These are phyloP conservation scores for Exidia glandulosa DNA, from an alignment of 768 basidiomycete species.

Conservation along the genomic window DNA sequence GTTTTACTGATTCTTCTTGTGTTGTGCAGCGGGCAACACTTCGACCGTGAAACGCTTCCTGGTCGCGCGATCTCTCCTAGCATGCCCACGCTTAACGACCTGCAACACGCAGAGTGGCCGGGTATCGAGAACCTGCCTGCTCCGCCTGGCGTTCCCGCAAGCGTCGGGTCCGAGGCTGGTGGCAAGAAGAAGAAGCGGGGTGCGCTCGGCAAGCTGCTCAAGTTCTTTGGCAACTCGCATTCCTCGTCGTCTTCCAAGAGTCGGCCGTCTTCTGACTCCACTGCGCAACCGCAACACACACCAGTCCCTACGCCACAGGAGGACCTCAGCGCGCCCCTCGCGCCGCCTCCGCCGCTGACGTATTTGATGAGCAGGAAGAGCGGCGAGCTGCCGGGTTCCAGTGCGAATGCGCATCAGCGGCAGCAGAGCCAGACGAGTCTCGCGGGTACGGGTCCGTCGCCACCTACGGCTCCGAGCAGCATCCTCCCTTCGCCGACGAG, in stretches of 20 bases:
- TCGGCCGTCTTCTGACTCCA: not conserved
- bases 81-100: not conserved
- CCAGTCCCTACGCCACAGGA: not conserved
- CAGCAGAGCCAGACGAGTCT: not conserved
- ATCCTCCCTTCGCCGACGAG: slow-evolving; percentile 65
- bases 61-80: not conserved
- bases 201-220: slow-evolving; percentile 74
- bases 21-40: not conserved
- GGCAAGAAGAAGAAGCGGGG: slow-evolving; percentile 50
- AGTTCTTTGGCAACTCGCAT: slow-evolving; percentile 47
- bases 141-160: not conserved
- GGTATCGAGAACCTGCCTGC: not conserved
- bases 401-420: not conserved
- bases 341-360: slow-evolving; percentile 84
- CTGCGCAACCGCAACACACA: not conserved
- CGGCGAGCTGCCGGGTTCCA: slow-evolving; percentile 27
- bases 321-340: slow-evolving; percentile 37
- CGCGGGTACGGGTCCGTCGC: slow-evolving; percentile 52
- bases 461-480: slow-evolving; percentile 67
- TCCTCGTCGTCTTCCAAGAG: slow-evolving; percentile 17
- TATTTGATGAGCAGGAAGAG: slow-evolving; percentile 51
- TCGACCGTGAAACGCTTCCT: not conserved
- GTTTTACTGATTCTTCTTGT: not conserved
- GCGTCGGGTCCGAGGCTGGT: not conserved
- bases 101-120: not conserved